Evolutionary conservation across 495 filamentous ascomycete species (phyloP).

Genomic region (Lichina pygmaea): DNA sequence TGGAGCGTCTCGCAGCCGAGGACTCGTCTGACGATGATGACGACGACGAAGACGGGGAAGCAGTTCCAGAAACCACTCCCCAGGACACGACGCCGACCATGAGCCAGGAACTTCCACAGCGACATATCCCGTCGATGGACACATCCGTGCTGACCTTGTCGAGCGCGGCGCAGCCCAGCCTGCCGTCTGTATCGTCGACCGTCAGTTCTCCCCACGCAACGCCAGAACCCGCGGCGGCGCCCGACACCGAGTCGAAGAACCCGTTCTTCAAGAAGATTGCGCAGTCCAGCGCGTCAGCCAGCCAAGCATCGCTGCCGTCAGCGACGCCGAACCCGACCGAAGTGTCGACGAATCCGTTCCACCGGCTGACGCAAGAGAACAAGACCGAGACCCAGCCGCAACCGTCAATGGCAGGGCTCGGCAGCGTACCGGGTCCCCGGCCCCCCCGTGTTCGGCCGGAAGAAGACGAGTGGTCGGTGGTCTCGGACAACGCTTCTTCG

Average conservation of each 20-base stretch:
- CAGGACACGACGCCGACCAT: slow-evolving; percentile 59
- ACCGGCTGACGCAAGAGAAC: slow-evolving; percentile 42
- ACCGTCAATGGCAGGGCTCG: slow-evolving; percentile 6
- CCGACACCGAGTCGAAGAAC: slow-evolving; percentile 17
- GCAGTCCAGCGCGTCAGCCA: slow-evolving; percentile 14
- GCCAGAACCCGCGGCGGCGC: slow-evolving; percentile 15
- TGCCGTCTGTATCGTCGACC: slow-evolving; percentile 17
- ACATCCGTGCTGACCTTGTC: slow-evolving; percentile 8
- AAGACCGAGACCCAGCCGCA: slow-evolving; percentile 12
- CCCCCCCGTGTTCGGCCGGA: slow-evolving; percentile 33
- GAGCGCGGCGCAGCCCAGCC: slow-evolving; percentile 11
- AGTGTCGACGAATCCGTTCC: slow-evolving; percentile 83
- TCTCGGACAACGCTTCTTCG: slow-evolving; percentile 40
- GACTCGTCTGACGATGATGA: slow-evolving; percentile 75
- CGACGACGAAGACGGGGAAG: slow-evolving; percentile 16
- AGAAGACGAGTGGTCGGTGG: slow-evolving; percentile 68
- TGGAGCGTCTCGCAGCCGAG: slow-evolving; percentile 55
- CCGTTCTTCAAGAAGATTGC: slow-evolving; percentile 47
- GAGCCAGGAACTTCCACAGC: slow-evolving; percentile 23
- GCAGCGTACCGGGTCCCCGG: slow-evolving; percentile 8
- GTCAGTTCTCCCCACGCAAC: slow-evolving; percentile 16
- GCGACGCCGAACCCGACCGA: slow-evolving; percentile 15
- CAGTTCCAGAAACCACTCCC: slow-evolving; percentile 32
- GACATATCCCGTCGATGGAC: slow-evolving; percentile 7
- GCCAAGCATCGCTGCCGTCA: slow-evolving; percentile 4